These are phyloP conservation scores for Isoetes taiwanensis DNA, from an alignment of 75 land plant species.

Conservation along the genomic window DNA sequence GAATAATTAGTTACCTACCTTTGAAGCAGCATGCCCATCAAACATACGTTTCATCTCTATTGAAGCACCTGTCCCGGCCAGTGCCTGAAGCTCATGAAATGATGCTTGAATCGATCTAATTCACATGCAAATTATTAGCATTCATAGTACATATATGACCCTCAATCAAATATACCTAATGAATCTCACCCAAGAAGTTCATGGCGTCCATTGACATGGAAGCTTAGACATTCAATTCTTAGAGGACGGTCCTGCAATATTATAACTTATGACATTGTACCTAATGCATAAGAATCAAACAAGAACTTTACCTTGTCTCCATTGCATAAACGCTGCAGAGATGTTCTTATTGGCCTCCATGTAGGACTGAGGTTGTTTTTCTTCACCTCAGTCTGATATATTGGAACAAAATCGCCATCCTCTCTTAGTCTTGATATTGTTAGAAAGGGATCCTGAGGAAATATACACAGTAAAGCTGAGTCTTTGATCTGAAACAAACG, in stretches of 20 bases:
- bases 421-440: slow-evolving; percentile 45
- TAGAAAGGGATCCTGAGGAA: slow-evolving; percentile 71
- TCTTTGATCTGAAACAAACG: too few relatives aligned
- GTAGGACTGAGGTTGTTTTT: slow-evolving; percentile 54
- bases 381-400: slow-evolving; percentile 77
- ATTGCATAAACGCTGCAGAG: slow-evolving; percentile 36
- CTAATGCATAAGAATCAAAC: too few relatives aligned
- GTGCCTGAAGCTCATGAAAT: not conserved
- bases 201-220: slow-evolving; percentile 61
- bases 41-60: not conserved
- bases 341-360: slow-evolving; percentile 55
- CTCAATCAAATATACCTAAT: not conserved
- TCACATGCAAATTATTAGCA: not conserved
- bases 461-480: too few relatives aligned
- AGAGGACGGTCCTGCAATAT: slow-evolving; percentile 49
- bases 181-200: slow-evolving; percentile 57
- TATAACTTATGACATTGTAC: not conserved
- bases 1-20: not conserved
- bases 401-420: slow-evolving; percentile 36
- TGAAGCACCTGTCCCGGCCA: not conserved
- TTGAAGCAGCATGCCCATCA: not conserved
- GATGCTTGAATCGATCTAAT: not conserved
- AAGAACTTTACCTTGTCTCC: slow-evolving; percentile 22
- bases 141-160: not conserved
- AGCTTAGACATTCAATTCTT: slow-evolving; percentile 49